Base-by-base conservation (phyloP, 192 early-diverging fungal genomes). In the Backusella mclennaniae region DNA sequence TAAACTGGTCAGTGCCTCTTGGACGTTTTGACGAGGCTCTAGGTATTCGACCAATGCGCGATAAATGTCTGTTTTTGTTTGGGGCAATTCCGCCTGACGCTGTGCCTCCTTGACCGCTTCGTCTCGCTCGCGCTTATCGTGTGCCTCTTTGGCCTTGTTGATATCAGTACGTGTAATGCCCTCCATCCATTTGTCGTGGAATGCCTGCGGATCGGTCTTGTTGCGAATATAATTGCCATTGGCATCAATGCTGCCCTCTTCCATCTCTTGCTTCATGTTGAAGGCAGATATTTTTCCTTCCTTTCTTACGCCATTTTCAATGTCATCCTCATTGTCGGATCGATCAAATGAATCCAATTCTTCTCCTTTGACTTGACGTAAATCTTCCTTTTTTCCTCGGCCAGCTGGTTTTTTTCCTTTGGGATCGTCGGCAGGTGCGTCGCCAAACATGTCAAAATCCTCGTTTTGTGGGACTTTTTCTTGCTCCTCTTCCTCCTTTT, bases 231-330 rank as follows among this genome's bases (percentile, higher is more conserved):
- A 98, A 52, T 92, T 90, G 0, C 94, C 91, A 1, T 86, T 67
- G 12, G 85, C 83, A 66, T 94, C 90, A 73, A 93, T 90, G 7
- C 90, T 88, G 38, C 90, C 90, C 71, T 93, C 92, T 52, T 91
- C 89, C 72, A 95, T 63, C 19, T 94, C 93, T 9, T 88, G 81
- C n/a, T 86, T 85, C 92, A 96, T 94, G 71, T 92, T 89, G 72
- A 94, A 94, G 1, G 92, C 92, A 73, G 91, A 88, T 15, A 94
- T 82, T 68, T 86, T 85, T 11, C 87, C 84, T 70, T 31, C 75
- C 44, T 76, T 76, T 26, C 67, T 75, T 31, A 41, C 53, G 53
- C 76, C 78, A 31, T 77, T 68, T 76, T 92, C 88, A 6, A 88
- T 89, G 39, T 90, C 84, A 35, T 86, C 87, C 19, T 91, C 89